A percentile compares a stretch with the other conserved stretches of the same genome.
Conservation (phyloP, 306 rosid genomes). For the Trifolium repens region DNA sequence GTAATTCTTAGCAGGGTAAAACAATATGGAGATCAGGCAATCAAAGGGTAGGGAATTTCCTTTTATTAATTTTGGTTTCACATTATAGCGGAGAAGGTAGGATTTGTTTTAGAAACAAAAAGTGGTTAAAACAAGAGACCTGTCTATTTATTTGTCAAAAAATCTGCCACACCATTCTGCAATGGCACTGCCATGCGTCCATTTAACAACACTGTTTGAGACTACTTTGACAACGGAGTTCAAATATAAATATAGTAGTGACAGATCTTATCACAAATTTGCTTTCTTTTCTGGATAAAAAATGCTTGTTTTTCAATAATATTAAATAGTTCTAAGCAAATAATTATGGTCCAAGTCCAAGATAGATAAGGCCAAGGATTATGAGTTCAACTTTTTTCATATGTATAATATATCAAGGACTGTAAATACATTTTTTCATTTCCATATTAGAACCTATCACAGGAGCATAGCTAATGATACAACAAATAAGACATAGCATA, state of each 20-base stretch:
- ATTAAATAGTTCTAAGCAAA: neutral
- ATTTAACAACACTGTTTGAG: neutral
- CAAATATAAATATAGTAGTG: neutral
- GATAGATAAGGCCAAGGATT: neutral
- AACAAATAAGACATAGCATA: neutral
- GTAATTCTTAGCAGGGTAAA: neutral
- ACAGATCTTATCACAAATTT: neutral
- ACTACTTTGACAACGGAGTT: neutral
- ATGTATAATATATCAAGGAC: neutral
- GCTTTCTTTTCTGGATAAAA: neutral
- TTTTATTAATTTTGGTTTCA: neutral
- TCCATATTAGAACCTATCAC: neutral
- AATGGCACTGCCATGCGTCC: neutral
- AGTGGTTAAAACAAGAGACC: neutral
- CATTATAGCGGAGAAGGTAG: neutral
- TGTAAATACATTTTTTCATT: neutral
- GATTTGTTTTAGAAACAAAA: neutral
- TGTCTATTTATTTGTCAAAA: no score
- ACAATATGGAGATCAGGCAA: neutral
- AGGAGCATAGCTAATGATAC: slow-evolving; percentile 7
- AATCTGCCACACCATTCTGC: no score
- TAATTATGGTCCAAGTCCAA: neutral
- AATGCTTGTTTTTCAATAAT: neutral
- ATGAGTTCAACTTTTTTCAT: neutral
- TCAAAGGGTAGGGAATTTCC: neutral